Evolutionary conservation across 768 basidiomycete species (phyloP).

Genomic region (Leccinum obscurum): DNA sequence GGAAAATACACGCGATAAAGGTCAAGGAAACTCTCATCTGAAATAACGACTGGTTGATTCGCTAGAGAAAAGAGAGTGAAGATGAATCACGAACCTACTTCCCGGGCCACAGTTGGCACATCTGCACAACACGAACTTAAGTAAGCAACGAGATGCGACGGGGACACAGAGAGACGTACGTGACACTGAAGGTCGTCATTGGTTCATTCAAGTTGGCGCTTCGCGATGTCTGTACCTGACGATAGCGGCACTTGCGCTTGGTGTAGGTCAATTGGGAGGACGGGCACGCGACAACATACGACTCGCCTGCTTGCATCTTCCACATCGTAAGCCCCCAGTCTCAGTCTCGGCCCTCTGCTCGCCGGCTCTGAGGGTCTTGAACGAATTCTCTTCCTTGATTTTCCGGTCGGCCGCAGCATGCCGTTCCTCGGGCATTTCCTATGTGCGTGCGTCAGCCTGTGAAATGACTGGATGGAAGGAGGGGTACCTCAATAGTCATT

Average conservation of each 20-base stretch:
- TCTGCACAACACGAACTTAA: constrained; percentile 29
- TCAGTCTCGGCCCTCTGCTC: constrained; percentile 94
- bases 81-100: constrained; percentile 45
- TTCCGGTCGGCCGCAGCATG: constrained; percentile 73
- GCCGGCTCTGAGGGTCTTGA: constrained; percentile 86
- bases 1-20: not conserved
- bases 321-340: constrained; percentile 82
- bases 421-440: constrained; percentile 96
- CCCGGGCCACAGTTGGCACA: constrained; percentile 60
- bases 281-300: not conserved
- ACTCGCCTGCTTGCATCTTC: constrained; percentile 84
- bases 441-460: constrained; percentile 28
- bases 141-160: constrained; percentile 1
- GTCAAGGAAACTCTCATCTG: constrained; percentile 67
- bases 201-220: constrained; percentile 86
- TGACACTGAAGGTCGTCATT: constrained; percentile 91
- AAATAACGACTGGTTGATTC: not conserved
- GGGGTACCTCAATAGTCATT: constrained; percentile 75
- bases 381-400: constrained; percentile 83
- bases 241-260: constrained; percentile 84
- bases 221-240: constrained; percentile 88
- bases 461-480: not conserved
- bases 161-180: constrained; percentile 45
- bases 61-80: not conserved
- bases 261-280: constrained; percentile 3